phyloP scores from a whole-genome alignment of 495 filamentous ascomycete species.

The Aspergillus cavernicola region DNA sequence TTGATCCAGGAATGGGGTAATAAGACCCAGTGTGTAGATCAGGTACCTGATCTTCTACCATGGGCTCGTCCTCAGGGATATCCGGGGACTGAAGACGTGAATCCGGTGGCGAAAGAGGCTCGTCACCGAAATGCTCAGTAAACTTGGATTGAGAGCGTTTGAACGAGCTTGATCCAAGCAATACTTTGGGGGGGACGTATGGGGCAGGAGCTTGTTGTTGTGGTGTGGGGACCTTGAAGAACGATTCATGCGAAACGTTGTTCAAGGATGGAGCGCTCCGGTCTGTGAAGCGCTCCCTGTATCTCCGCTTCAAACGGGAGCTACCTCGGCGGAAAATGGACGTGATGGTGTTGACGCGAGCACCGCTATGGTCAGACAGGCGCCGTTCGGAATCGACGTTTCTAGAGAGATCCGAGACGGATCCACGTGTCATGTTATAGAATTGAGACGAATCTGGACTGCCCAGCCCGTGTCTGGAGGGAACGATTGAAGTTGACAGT shows the following conservation, averaged over 20 bases:
- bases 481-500: slow-evolving; percentile 55
- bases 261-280: slow-evolving; percentile 60
- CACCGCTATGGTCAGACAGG: slow-evolving; percentile 45
- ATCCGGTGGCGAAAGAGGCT: slow-evolving; percentile 75
- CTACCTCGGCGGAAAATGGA: slow-evolving; percentile 71
- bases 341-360: slow-evolving; percentile 49
- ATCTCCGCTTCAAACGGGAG: slow-evolving; percentile 54
- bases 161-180: slow-evolving; percentile 52
- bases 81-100: slow-evolving; percentile 69
- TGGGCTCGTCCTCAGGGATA: slow-evolving; percentile 35
- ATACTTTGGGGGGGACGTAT: slow-evolving; percentile 41
- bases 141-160: slow-evolving; percentile 85
- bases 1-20: slow-evolving; percentile 25
- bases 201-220: slow-evolving; percentile 33
- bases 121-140: slow-evolving; percentile 85
- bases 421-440: slow-evolving; percentile 43
- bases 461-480: slow-evolving; percentile 45
- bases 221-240: slow-evolving; percentile 46
- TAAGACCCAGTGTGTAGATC: slow-evolving; percentile 21
- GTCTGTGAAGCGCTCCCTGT: slow-evolving; percentile 51
- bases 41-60: slow-evolving; percentile 21
- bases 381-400: slow-evolving; percentile 39
- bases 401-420: slow-evolving; percentile 44
- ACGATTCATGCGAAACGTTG: slow-evolving; percentile 83
- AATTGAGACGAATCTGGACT: slow-evolving; percentile 54